Evolutionary conservation across 2,329 filamentous ascomycete species (phyloP).

Genomic region (Emergomyces orientalis): DNA sequence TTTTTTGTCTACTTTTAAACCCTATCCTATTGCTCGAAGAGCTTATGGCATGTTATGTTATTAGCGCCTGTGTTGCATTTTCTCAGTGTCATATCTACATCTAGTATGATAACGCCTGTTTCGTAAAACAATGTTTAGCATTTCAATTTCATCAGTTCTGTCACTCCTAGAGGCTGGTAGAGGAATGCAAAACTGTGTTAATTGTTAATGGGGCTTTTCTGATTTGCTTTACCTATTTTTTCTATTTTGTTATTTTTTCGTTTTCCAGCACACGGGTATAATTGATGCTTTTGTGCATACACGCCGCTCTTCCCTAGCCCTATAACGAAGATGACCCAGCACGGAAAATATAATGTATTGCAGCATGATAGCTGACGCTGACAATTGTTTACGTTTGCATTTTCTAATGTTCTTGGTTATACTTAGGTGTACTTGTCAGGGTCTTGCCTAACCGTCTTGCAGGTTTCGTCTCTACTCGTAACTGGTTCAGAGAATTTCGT

Average conservation of each 20-base stretch:
- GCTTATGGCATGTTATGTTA: neutral
- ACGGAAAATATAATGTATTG: neutral
- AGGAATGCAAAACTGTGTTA: neutral
- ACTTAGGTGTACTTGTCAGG: neutral
- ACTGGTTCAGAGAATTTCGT: neutral
- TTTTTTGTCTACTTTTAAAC: neutral
- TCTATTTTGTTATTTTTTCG: neutral
- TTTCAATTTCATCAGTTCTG: neutral
- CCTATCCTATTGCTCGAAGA: neutral
- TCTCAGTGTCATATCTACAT: neutral
- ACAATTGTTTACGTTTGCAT: neutral
- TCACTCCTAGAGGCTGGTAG: neutral
- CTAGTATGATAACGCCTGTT: neutral
- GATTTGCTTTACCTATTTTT: neutral
- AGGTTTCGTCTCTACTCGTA: neutral
- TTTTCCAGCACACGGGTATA: neutral
- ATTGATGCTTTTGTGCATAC: neutral
- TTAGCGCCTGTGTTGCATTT: constrained; percentile 3
- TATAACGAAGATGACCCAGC: neutral
- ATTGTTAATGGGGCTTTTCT: neutral
- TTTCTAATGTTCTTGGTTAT: neutral
- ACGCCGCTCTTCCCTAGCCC: neutral
- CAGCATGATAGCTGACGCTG: neutral
- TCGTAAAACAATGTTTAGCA: neutral
- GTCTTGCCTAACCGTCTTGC: neutral